phyloP scores from a whole-genome alignment of 352 stramenopile genomes.

The Pythium phragmitis region DNA sequence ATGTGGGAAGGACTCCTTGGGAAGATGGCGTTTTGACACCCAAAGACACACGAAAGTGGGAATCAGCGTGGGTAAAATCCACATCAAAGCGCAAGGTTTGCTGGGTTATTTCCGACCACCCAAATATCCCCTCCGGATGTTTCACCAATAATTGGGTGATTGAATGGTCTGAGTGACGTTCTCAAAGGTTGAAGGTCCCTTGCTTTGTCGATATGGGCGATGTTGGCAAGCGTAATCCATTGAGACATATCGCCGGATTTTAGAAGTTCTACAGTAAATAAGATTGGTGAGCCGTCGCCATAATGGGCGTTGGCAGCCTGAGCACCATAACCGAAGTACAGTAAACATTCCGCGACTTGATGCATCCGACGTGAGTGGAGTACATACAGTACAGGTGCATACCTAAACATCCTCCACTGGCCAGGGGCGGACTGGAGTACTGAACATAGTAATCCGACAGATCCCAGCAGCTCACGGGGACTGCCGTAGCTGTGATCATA shows the following conservation, averaged over 20 bases:
- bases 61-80: not conserved
- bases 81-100: not conserved
- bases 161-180: not conserved
- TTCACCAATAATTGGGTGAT: slow-evolving; percentile 2
- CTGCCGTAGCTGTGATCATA: too few species aligned
- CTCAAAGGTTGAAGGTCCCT: slow-evolving; percentile 12
- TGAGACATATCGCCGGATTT: slow-evolving; percentile 5
- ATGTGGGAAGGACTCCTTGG: not conserved
- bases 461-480: too few species aligned
- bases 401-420: too few species aligned
- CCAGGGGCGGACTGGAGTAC: too few species aligned
- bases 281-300: too few species aligned
- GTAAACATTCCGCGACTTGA: not conserved
- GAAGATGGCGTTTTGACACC: not conserved
- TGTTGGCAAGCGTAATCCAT: slow-evolving; percentile 2
- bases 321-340: not conserved
- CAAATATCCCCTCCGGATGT: not conserved
- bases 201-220: not conserved
- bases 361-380: not conserved
- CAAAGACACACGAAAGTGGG: slow-evolving; percentile 1
- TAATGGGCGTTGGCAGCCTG: too few species aligned
- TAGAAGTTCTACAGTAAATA: too few species aligned
- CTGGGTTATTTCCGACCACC: not conserved
- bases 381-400: too few species aligned
- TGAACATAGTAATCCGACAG: too few species aligned